Evolutionary conservation across 305 asterid genomes (phyloP).

Genomic region (Fraxinus floribunda): DNA sequence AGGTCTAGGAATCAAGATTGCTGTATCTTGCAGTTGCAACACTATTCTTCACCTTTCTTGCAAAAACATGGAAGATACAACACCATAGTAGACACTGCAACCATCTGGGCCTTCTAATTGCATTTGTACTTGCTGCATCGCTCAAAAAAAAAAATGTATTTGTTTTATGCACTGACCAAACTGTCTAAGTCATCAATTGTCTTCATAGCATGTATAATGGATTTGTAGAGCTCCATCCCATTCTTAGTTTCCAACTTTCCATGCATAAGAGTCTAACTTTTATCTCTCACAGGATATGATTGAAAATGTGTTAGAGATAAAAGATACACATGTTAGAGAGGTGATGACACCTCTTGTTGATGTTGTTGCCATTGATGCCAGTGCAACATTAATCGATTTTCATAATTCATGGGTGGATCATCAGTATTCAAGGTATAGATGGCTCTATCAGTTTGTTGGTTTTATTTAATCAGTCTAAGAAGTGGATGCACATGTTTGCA

Average conservation of each 20-base stretch:
- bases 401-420: slow-evolving; percentile 94
- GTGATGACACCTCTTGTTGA: slow-evolving; percentile 99
- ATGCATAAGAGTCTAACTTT: slow-evolving; percentile 9
- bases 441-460: slow-evolving; percentile 15
- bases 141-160: not conserved
- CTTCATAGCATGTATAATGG: slow-evolving; percentile 14
- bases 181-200: not conserved
- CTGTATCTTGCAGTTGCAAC: slow-evolving; percentile 17
- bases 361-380: slow-evolving; percentile 88
- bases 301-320: slow-evolving; percentile 94
- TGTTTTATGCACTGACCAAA: not conserved
- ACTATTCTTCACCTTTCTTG: slow-evolving; percentile 8
- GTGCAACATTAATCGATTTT: slow-evolving; percentile 92
- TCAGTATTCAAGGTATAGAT: slow-evolving; percentile 84
- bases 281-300: slow-evolving; percentile 83
- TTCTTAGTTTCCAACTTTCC: not conserved
- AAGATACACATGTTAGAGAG: slow-evolving; percentile 98
- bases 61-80: slow-evolving; percentile 21
- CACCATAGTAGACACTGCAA: not conserved
- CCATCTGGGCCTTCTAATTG: not conserved
- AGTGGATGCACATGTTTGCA: slow-evolving; percentile 33
- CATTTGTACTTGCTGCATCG: slow-evolving; percentile 9
- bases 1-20: slow-evolving; percentile 13
- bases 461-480: slow-evolving; percentile 25
- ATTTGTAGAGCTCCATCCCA: not conserved